phyloP scores from a whole-genome alignment of 1,284 basidiomycete species.

The Ustilago loliicola region DNA sequence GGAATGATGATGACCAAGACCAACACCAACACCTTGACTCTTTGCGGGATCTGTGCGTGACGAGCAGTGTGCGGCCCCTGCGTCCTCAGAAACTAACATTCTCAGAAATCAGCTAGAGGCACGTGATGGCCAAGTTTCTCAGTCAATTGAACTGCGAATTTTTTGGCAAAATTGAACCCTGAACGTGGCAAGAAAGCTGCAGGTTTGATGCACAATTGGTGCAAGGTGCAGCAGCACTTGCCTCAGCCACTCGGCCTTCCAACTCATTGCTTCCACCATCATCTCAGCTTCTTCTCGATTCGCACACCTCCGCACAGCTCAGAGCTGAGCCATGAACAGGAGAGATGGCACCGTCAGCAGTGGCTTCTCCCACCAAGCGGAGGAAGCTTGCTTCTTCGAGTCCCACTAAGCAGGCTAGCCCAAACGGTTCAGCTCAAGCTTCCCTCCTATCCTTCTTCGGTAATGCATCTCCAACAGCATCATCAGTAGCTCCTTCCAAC shows the following conservation, averaged over 20 bases:
- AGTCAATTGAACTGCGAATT: constrained; percentile 1
- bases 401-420: constrained; percentile 33
- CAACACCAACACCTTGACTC: constrained; percentile 5
- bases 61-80: constrained; percentile 33
- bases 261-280: constrained; percentile 7
- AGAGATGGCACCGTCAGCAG: constrained; percentile 37
- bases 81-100: constrained; percentile 25
- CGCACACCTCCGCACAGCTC: constrained; percentile 3
- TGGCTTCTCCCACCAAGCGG: constrained; percentile 42
- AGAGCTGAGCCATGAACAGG: constrained; percentile 20
- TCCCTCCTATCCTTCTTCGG: constrained; percentile 48
- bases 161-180: constrained; percentile 22
- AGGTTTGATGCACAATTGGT: constrained; percentile 27
- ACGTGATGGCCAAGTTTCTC: constrained; percentile 8
- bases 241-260: constrained; percentile 28
- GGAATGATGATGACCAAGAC: constrained; percentile 8
- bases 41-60: constrained; percentile 10
- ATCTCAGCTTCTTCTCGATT: background rate
- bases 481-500: constrained; percentile 6
- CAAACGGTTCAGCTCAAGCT: constrained; percentile 34
- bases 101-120: background rate
- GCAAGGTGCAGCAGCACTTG: constrained; percentile 36
- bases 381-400: constrained; percentile 41
- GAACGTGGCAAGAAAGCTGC: constrained; percentile 26
- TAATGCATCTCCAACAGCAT: constrained; percentile 23